Percentiles rank a stretch among this genome's conserved stretches.
phyloP scores from a whole-genome alignment of 2,329 filamentous ascomycete species.

The Chaetomium olivaceum region DNA sequence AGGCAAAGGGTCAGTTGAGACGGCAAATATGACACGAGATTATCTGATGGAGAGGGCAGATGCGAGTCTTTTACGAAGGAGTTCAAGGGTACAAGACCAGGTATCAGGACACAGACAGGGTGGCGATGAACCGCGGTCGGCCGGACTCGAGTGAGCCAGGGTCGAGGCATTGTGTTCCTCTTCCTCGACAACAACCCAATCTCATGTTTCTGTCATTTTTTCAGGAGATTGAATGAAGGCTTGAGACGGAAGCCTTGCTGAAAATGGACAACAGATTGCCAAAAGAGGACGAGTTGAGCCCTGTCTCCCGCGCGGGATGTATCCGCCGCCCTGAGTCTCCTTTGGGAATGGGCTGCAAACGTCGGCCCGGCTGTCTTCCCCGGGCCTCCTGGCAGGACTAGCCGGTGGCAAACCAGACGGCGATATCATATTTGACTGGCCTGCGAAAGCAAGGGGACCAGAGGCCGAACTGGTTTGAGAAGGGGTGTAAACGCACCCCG shows the following conservation, averaged over 20 bases:
- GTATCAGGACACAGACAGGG: constrained; percentile 2
- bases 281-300: constrained; percentile 5
- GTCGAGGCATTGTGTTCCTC: constrained; percentile 4
- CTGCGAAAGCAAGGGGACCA: neutral
- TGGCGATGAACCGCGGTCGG: neutral
- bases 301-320: constrained; percentile 12
- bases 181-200: neutral
- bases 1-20: neutral
- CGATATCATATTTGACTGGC: neutral
- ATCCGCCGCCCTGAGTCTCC: neutral
- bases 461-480: neutral
- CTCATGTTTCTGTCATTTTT: constrained; percentile 13
- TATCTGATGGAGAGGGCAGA: neutral
- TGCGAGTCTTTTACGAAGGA: neutral
- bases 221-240: constrained; percentile 12
- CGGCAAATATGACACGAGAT: neutral
- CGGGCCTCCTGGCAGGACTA: neutral
- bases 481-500: neutral
- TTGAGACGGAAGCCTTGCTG: constrained; percentile 15
- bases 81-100: neutral
- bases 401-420: neutral
- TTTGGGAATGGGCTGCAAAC: neutral
- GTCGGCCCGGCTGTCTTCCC: constrained; percentile 13
- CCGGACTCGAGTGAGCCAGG: neutral
- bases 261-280: constrained; percentile 16